These are phyloP conservation scores for Scalesia atractyloides DNA, from an alignment of 129 eudicot species.

Conservation along the genomic window DNA sequence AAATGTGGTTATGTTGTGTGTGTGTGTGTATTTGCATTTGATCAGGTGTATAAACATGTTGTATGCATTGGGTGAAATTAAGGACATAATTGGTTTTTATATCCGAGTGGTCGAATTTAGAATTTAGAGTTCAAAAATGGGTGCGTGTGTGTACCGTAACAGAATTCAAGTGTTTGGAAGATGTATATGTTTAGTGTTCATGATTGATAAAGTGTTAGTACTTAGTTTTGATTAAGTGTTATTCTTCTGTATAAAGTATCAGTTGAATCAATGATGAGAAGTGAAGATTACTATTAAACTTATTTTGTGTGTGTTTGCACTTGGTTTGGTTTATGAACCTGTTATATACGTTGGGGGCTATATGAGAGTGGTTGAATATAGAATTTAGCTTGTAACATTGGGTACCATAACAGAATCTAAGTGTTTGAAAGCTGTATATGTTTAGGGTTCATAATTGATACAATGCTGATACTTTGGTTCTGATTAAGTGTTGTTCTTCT, in stretches of 20 bases:
- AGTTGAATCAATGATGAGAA: too few species aligned
- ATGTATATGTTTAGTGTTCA: too few species aligned
- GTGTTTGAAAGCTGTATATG: neutral
- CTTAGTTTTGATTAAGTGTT: too few species aligned
- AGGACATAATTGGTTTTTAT: too few species aligned
- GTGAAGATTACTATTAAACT: too few species aligned
- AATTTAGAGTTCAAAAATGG: too few species aligned
- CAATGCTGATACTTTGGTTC: neutral
- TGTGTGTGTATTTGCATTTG: neutral
- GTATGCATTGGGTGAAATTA: too few species aligned
- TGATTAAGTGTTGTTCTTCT: neutral
- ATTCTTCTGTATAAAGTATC: too few species aligned
- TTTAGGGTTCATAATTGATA: conserved; percentile 4
- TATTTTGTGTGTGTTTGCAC: neutral
- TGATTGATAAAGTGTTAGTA: too few species aligned
- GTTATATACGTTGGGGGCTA: neutral
- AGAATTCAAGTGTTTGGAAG: too few species aligned
- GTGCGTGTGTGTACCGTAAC: too few species aligned
- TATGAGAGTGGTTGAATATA: neutral
- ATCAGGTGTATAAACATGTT: conserved; percentile 3
- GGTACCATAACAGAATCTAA: neutral
- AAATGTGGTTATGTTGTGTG: neutral
- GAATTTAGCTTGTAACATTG: neutral
- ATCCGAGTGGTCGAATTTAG: neutral
- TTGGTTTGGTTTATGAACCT: conserved; percentile 5